Evolutionary conservation across 306 rosid species (phyloP).

Genomic region (Astragalus membranaceus): DNA sequence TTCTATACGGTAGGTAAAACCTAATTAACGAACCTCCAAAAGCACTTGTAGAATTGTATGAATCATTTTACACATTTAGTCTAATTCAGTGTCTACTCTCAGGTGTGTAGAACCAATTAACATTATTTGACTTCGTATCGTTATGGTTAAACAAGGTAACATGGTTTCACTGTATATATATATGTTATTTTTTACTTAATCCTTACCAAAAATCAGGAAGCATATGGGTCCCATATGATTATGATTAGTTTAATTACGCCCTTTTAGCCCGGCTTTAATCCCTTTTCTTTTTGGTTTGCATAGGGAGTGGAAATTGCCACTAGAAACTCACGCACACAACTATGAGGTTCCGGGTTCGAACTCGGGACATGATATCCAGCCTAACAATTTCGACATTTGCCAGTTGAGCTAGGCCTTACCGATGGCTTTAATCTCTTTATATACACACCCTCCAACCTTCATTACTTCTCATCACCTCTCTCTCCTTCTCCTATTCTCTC

Average conservation of each 20-base stretch:
- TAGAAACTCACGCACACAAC: too few species aligned
- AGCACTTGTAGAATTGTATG: conserved; percentile 10
- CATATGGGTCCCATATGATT: conserved; percentile 47
- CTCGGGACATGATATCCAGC: too few species aligned
- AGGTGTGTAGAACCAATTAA: background rate
- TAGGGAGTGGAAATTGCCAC: too few species aligned
- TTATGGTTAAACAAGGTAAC: background rate
- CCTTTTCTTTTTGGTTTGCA: too few species aligned
- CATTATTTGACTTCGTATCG: background rate
- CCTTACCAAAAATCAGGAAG: conserved; percentile 58
- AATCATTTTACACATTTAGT: background rate
- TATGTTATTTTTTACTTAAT: background rate
- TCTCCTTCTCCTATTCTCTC: background rate
- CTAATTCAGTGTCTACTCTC: background rate
- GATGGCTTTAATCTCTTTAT: conserved; percentile 43
- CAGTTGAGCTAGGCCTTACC: too few species aligned
- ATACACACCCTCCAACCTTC: conserved; percentile 21
- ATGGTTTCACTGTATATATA: background rate
- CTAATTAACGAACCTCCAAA: conserved; percentile 23
- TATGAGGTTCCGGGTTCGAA: too few species aligned
- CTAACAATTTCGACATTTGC: too few species aligned
- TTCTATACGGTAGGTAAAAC: conserved; percentile 22
- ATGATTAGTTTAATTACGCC: conserved; percentile 55
- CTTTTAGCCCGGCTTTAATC: conserved; percentile 28
- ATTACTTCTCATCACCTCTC: conserved; percentile 16